phyloP scores from a whole-genome alignment of 768 basidiomycete species.

The Fibroporia radiculosa region DNA sequence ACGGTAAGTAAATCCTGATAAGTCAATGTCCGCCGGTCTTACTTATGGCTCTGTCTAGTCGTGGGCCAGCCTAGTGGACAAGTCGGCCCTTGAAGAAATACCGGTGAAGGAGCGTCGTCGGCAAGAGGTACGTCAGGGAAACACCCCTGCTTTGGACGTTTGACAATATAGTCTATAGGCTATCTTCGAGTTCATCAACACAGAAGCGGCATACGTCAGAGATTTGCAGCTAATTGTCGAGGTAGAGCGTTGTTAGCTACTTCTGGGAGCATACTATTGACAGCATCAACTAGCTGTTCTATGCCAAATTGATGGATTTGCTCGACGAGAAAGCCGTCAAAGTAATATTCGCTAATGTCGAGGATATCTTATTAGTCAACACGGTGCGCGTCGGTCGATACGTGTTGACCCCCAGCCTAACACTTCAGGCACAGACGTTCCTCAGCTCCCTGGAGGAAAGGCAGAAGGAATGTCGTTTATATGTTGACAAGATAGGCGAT shows the following conservation, averaged over 20 bases:
- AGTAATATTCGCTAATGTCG: conserved; percentile 87
- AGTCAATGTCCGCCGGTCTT: conserved; percentile 1
- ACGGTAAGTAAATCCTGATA: conserved; percentile 35
- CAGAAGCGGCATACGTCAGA: conserved; percentile 84
- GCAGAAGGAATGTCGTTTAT: conserved; percentile 87
- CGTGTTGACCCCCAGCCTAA: too few species aligned
- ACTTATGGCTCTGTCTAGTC: conserved; percentile 38
- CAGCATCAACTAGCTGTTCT: conserved; percentile 57
- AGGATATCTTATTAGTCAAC: conserved; percentile 85
- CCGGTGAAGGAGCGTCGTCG: conserved; percentile 72
- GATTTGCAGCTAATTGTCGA: conserved; percentile 89
- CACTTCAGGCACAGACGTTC: conserved; percentile 45
- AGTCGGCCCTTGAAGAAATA: conserved; percentile 73
- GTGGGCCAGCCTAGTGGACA: conserved; percentile 90
- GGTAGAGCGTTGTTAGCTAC: conserved; percentile 32
- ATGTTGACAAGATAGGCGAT: conserved; percentile 85
- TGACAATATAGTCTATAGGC: conserved; percentile 36
- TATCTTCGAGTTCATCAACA: conserved; percentile 91
- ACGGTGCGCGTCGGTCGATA: conserved; percentile 69
- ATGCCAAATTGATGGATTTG: conserved; percentile 64
- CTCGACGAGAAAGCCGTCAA: conserved; percentile 71
- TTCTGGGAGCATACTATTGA: neutral
- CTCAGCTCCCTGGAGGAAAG: conserved; percentile 85
- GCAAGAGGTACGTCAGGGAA: conserved; percentile 58
- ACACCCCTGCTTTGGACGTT: neutral